Evolutionary conservation across 2,329 filamentous ascomycete genomes (phyloP).

Genomic region (Hypoxylon sp.): DNA sequence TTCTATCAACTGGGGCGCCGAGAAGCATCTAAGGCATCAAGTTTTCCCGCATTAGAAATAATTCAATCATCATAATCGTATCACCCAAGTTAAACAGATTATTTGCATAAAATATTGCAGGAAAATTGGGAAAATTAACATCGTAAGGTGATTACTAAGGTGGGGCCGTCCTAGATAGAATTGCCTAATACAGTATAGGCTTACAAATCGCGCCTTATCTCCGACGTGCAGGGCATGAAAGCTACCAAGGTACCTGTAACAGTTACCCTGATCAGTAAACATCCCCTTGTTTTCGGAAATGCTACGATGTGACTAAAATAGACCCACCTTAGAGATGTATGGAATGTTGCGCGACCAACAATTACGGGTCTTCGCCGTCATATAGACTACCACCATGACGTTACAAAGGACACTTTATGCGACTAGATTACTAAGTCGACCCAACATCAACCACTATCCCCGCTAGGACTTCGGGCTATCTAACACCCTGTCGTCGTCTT

Average conservation of each 20-base stretch:
- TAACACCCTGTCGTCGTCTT: neutral
- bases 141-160: neutral
- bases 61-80: neutral
- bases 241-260: neutral
- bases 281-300: neutral
- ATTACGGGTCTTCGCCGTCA: slow-evolving; percentile 16
- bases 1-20: neutral
- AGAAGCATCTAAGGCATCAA: neutral
- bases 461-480: neutral
- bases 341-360: neutral
- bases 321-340: neutral
- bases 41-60: slow-evolving; percentile 12
- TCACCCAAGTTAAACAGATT: neutral
- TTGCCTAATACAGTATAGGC: neutral
- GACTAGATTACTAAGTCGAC: neutral
- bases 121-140: neutral
- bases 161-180: neutral
- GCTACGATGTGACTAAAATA: slow-evolving; percentile 12
- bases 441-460: slow-evolving; percentile 6
- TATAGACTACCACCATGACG: slow-evolving; percentile 15
- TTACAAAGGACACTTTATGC: slow-evolving; percentile 11
- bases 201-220: slow-evolving; percentile 3
- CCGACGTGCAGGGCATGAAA: neutral
- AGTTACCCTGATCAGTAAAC: slow-evolving; percentile 5
- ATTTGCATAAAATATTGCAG: neutral